phyloP scores from a whole-genome alignment of 345 rosid species.

The Sisymbrium altissimum region DNA sequence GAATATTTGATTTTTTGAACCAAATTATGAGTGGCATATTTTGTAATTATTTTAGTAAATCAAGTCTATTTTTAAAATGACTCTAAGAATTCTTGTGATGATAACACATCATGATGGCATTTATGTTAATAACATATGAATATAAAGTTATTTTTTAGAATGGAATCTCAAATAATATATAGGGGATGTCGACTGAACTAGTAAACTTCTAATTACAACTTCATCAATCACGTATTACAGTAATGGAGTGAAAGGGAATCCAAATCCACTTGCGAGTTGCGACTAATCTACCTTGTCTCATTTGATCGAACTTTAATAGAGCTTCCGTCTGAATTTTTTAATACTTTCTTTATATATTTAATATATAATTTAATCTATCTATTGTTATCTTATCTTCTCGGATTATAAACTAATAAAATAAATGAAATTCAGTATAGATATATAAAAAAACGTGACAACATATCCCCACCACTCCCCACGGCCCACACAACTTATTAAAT shows the following conservation, averaged over 20 bases:
- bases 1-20: too few species aligned
- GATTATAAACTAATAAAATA: neutral
- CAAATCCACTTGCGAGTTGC: constrained; percentile 25
- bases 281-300: neutral
- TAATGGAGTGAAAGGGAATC: constrained; percentile 8
- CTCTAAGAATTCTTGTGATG: too few species aligned
- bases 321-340: constrained; percentile 3
- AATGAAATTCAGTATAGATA: neutral
- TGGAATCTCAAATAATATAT: too few species aligned
- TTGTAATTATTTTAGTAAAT: too few species aligned
- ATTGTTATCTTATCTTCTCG: neutral
- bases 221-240: neutral
- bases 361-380: neutral
- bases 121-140: too few species aligned
- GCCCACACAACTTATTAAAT: neutral
- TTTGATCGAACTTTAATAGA: neutral
- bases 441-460: neutral
- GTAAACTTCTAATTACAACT: neutral
- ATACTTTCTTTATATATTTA: neutral
- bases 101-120: too few species aligned
- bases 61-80: too few species aligned
- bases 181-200: too few species aligned
- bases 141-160: too few species aligned
- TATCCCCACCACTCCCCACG: neutral
- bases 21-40: too few species aligned